Evolutionary conservation across 495 filamentous ascomycete genomes (phyloP), one percentile per base, ranked within the genome.

Genomic region (Durotheca rogersii): DNA sequence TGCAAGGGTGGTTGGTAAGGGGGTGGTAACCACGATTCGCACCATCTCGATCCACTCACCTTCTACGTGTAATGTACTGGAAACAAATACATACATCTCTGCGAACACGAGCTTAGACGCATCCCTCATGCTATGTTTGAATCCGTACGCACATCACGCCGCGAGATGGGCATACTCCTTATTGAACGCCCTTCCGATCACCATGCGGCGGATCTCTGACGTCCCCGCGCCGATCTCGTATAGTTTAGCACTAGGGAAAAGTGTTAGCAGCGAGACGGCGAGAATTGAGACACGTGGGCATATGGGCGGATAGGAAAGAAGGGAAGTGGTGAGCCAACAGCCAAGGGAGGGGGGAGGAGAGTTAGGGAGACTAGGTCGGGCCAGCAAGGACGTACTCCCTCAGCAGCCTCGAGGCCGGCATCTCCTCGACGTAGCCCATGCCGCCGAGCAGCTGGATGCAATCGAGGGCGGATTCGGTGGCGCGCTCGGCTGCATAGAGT

Each of bases 161-260:
- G 48, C 53, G 3, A 74, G 41, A 43, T 74, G 70, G 30, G 79
- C 80, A 71, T 83, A 96, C 68, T 95, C 88, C 70, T 86, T 89
- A 67, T 96, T 96, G 54, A 96, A 98, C 0, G 87, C 87, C 51
- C 93, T 78, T 19, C 94, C 93, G 64, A 98, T 94, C 5, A 98
- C 91, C 77, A 97, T 92, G 52, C 91, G 80, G 53, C 93, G 72
- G 18, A 98, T 83, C 75, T 98, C 93, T 51, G 89, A 94, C 6
- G 93, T 97, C 9, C 93, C 93, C 10, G 93, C 93, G 1, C 93
- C 93, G 70, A 98, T 97, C 74, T 97, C 94, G 72, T 98, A 98
- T 61, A 98, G 65, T 66, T 81, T 79, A 21, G 78, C 77, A 61
- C 69, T 73, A 23, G 23, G 27, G 6, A 39, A 31, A 14, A 23